Conservation (phyloP, 768 basidiomycete genomes). For the Hysterangium stoloniferum region DNA sequence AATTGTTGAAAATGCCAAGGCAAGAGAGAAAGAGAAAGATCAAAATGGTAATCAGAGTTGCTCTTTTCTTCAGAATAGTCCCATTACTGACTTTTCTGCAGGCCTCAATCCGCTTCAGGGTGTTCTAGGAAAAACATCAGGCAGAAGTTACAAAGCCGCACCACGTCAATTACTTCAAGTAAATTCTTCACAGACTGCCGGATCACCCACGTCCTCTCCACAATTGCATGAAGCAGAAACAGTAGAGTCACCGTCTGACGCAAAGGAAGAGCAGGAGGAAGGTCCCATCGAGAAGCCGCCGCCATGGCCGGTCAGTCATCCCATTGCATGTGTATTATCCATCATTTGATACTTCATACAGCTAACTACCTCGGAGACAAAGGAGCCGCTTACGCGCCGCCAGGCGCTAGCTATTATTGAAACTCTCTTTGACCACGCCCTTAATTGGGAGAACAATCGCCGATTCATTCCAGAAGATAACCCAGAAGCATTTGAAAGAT, state of each 20-base stretch:
- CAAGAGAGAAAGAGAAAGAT: conserved; percentile 80
- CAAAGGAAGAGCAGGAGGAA: conserved; percentile 34
- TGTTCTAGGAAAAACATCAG: conserved; percentile 90
- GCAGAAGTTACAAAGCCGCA: conserved; percentile 91
- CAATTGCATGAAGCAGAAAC: conserved; percentile 30
- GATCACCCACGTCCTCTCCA: conserved; percentile 23
- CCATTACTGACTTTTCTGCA: background rate
- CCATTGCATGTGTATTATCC: background rate
- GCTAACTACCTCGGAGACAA: conserved; percentile 14
- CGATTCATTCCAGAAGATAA: conserved; percentile 39
- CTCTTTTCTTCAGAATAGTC: background rate
- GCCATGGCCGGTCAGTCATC: conserved; percentile 22
- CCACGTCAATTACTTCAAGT: conserved; percentile 94
- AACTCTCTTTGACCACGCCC: conserved; percentile 72
- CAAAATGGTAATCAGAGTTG: conserved; percentile 18
- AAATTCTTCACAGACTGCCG: conserved; percentile 38
- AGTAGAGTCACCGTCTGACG: background rate
- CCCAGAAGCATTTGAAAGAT: conserved; percentile 32
- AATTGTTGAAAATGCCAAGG: conserved; percentile 85
- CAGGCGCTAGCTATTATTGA: conserved; percentile 77
- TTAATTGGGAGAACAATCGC: conserved; percentile 32
- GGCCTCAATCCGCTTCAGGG: conserved; percentile 67
- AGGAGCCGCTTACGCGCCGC: conserved; percentile 71
- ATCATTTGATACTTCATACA: conserved; percentile 5
- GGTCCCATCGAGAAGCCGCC: conserved; percentile 40